Percentiles rank a stretch among this genome's conserved stretches.
Evolutionary conservation across 192 early-diverging fungal genomes (phyloP).

Genomic region (Obelidium mucronatum): DNA sequence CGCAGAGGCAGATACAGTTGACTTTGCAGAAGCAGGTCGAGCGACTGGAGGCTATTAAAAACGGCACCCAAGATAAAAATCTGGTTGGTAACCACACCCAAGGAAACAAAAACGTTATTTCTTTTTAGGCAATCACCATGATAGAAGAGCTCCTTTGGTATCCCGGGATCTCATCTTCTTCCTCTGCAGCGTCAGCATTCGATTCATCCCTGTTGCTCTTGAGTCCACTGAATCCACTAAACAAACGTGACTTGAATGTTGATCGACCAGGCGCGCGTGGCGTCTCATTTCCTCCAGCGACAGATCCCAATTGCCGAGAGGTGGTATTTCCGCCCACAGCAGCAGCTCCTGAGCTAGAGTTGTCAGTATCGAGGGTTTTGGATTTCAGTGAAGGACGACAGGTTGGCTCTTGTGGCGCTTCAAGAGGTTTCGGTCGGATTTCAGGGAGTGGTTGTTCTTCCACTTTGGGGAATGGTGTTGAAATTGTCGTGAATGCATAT

Average conservation of each 20-base stretch:
- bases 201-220: conserved; percentile 2
- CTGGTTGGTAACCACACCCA: no score
- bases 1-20: no score
- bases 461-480: background rate
- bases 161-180: conserved; percentile 12
- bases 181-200: no score
- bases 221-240: conserved; percentile 18
- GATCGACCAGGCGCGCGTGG: no score
- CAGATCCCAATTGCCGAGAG: background rate
- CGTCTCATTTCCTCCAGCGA: no score
- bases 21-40: no score
- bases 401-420: conserved; percentile 6
- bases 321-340: background rate
- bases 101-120: no score
- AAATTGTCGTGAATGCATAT: background rate
- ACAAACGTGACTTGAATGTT: conserved; percentile 21
- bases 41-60: no score
- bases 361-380: background rate
- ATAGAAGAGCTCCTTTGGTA: no score
- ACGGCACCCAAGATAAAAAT: no score
- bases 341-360: background rate
- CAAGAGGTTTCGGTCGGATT: conserved; percentile 5
- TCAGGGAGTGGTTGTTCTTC: background rate
- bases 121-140: no score
- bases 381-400: no score